Base-by-base conservation (phyloP, 164 flowering plant species). In the Cinnamomum chago region DNA sequence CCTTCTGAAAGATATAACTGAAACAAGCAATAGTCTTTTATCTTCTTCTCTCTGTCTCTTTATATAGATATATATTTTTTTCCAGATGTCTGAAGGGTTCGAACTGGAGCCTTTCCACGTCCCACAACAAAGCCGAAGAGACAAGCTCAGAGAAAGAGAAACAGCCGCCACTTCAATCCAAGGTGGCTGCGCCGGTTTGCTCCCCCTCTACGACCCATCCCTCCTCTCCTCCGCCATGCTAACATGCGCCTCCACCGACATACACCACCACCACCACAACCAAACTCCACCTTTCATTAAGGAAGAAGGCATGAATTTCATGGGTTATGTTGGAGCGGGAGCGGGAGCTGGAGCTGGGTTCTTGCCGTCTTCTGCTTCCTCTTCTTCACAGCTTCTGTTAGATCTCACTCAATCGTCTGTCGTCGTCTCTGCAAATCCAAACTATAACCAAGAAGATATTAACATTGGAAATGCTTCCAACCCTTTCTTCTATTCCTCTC, bases 51-150 rank as follows among this genome's bases (percentile, higher is more conserved):
- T 66, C 33, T 47, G 52, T 73, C 60, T 68, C 72, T 64, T 5
- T 35, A 35, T 12, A 11, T 33, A 11, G 2, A 24, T 15, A 3
- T 33, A 2, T n/a, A n/a, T n/a, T 30, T 13, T 20, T 28, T 33
- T 11, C 20, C 65, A 24, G 15, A 58, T 58, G 73, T 70, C 74
- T 24, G 68, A 70, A 52, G 77, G 77, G 18, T 75, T 75, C 68
- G 77, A 75, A 24, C 76, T 67, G 12, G 72, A 50, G 52, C 35
- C 72, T 22, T 75, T 85, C 60, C 93, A 93, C 77, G 91, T 93
- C 75, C 92, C 96, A 52, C 98, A 93, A 73, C 96, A 90, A 77
- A 91, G 94, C 81, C 67, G 98, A 76, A 79, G 98, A 81, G 96
- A 93, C 75, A 91, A 90, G 85, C 95, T 93, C 20, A 71, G 98